These are phyloP conservation scores for Naganishia vaughanmartiniae DNA, from an alignment of 768 basidiomycete genomes.

Conservation along the genomic window DNA sequence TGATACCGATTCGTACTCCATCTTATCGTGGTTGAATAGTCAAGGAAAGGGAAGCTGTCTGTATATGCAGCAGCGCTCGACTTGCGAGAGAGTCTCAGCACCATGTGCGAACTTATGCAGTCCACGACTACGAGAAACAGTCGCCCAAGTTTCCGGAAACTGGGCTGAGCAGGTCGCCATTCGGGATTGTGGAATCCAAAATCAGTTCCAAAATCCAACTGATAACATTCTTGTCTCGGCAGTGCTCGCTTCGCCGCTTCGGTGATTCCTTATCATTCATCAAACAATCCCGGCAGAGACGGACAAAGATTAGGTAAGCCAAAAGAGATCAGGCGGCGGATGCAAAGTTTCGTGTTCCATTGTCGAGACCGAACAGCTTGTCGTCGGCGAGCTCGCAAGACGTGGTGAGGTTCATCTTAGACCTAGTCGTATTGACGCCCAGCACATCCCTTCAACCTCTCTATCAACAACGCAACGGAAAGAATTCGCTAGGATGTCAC, in stretches of 20 bases:
- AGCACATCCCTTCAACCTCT: not conserved
- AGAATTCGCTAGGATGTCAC: constrained; percentile 10
- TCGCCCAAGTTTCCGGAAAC: not conserved
- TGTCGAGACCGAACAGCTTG: no score
- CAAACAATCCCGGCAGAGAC: not conserved
- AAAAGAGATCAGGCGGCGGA: not conserved
- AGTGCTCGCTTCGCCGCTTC: not conserved
- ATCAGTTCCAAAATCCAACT: no score
- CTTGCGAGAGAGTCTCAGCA: not conserved
- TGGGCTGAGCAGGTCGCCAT: no score
- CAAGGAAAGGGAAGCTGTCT: not conserved
- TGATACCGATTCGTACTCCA: constrained; percentile 35
- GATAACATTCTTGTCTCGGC: not conserved
- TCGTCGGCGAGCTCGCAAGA: no score
- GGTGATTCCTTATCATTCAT: not conserved
- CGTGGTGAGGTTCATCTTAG: not conserved
- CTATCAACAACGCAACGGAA: not conserved
- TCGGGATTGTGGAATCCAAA: no score
- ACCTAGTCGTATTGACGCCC: no score
- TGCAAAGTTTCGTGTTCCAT: not conserved
- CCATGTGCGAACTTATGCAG: not conserved
- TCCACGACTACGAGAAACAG: not conserved
- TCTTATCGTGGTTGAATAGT: not conserved
- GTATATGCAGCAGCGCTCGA: not conserved
- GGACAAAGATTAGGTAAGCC: not conserved